Evolutionary conservation across 2,329 filamentous ascomycete genomes (phyloP).

Genomic region (Myriosclerotinia duriaeana): DNA sequence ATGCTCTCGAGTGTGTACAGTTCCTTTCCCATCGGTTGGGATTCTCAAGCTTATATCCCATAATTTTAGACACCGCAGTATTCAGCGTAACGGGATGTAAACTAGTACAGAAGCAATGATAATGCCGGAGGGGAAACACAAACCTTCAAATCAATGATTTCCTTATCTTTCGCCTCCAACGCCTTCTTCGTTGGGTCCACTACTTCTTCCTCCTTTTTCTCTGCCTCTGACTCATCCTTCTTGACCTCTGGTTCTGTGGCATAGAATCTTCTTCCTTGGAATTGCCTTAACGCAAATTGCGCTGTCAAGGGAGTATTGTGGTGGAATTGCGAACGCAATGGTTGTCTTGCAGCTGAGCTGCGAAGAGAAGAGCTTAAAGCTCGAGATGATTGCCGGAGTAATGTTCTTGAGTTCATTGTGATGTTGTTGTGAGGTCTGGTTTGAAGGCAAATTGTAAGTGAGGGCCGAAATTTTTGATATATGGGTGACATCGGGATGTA

Average conservation of each 20-base stretch:
- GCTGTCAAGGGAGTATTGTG: conserved; percentile 19
- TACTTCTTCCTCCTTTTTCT: conserved; percentile 44
- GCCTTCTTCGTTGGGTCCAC: conserved; percentile 60
- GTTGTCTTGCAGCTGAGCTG: conserved; percentile 32
- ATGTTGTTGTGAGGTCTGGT: conserved; percentile 26
- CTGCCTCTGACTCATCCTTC: conserved; percentile 44
- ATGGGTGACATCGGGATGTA: conserved; percentile 21
- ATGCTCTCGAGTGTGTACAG: conserved; percentile 14
- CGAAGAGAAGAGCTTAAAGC: conserved; percentile 42
- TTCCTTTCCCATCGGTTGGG: neutral
- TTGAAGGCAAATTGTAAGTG: conserved; percentile 9
- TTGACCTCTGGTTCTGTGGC: conserved; percentile 47
- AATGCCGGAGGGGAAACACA: conserved; percentile 38
- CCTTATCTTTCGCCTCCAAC: conserved; percentile 69
- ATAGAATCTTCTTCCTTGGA: conserved; percentile 36
- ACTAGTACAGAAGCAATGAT: neutral
- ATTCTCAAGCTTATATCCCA: neutral
- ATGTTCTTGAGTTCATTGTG: conserved; percentile 51
- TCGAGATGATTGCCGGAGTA: conserved; percentile 48
- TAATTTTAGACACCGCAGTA: no score
- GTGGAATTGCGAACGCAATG: conserved; percentile 28
- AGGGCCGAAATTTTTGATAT: conserved; percentile 25
- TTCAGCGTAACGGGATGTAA: no score
- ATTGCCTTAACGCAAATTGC: conserved; percentile 20
- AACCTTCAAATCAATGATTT: conserved; percentile 83